A percentile compares a stretch with the other conserved stretches of the same genome.
These are phyloP conservation scores for Penicillium nucicola DNA, from an alignment of 495 filamentous ascomycete genomes.

Conservation along the genomic window DNA sequence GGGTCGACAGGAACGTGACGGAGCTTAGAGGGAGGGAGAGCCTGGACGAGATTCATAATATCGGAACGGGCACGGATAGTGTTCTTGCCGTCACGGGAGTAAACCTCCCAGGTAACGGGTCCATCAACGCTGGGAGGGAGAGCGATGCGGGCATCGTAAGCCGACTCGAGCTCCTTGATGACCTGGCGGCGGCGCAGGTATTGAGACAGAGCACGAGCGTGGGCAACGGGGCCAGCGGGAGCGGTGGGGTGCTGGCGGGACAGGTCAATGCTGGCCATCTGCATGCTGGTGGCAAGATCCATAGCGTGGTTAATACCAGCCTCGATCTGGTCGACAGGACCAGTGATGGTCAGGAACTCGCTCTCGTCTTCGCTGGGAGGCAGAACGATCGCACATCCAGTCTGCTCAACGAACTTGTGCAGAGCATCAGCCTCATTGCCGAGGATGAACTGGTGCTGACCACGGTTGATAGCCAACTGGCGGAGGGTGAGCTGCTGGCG, in stretches of 20 bases:
- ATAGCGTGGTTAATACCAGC: conserved; percentile 73
- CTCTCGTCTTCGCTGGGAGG: conserved; percentile 68
- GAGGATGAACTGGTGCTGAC: conserved; percentile 87
- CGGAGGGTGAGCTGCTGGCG: conserved; percentile 66
- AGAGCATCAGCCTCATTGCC: conserved; percentile 72
- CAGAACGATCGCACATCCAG: conserved; percentile 83
- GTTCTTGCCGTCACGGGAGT: conserved; percentile 79
- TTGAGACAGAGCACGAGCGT: conserved; percentile 78
- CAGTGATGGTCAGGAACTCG: conserved; percentile 79
- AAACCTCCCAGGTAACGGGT: conserved; percentile 77
- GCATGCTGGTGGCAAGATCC: conserved; percentile 79
- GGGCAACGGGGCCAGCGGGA: conserved; percentile 64
- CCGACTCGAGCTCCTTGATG: conserved; percentile 71
- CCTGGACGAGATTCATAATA: conserved; percentile 73
- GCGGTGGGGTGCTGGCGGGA: conserved; percentile 71
- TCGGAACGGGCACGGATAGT: conserved; percentile 75
- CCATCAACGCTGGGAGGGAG: conserved; percentile 62
- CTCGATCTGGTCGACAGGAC: conserved; percentile 68
- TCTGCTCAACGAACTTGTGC: conserved; percentile 83
- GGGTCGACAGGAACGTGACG: conserved; percentile 70
- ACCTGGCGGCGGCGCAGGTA: conserved; percentile 76
- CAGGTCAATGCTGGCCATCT: conserved; percentile 73
- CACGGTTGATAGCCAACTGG: conserved; percentile 70
- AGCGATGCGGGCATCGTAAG: conserved; percentile 77
- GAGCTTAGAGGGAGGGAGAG: conserved; percentile 75